Evolutionary conservation across 805 yeast genomes (phyloP), one percentile per base, ranked within the genome.

Genomic region (Saccharomycopsis sp.): DNA sequence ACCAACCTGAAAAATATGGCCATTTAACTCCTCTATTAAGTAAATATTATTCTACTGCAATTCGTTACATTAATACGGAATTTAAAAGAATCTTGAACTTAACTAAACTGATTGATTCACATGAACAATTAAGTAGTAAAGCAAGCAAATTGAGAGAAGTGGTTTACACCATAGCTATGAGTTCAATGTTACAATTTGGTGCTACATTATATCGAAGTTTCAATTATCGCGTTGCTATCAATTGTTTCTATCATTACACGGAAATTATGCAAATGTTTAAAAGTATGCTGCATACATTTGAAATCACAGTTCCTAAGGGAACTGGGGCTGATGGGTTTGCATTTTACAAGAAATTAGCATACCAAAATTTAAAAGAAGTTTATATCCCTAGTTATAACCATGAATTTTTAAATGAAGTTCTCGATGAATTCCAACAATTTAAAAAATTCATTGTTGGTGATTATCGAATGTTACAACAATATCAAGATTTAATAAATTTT

Each of bases 301-400:
- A 14, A 8, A 4, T 26, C 19, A 40, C 40, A 19, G 24, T n/a
- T 9, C 4, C 14, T 5, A 28, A 28, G 13, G 37, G 27, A 13
- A 36, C 44, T 14, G 43, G 43, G 9, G 43, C 38, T 19, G 48
- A 40, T 16, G 47, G 50, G n/a, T 47, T 47, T 32, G 43, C 44
- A 2, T 47, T 47, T 22, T 38, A 41, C 20, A 42, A 43, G 17
- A 38, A 21, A 13, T 23, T 47, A 13, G 44, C 38, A 4, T 43
- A 47, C 19, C 40, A 21, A 9, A 38, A 47, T 24, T 41, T 43
- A 19, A 43, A 43, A 24, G 47, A 43, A 23, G 35, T 47, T 6
- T 47, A 43, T 20, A 47, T 47, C 21, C 50, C 47, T n/a, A 24
- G 46, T n/a, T 47, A 47, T 22, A 16, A 38, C 3, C 19, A 40